Conservation (phyloP, 768 basidiomycete genomes). For the Termitomyces sp. region DNA sequence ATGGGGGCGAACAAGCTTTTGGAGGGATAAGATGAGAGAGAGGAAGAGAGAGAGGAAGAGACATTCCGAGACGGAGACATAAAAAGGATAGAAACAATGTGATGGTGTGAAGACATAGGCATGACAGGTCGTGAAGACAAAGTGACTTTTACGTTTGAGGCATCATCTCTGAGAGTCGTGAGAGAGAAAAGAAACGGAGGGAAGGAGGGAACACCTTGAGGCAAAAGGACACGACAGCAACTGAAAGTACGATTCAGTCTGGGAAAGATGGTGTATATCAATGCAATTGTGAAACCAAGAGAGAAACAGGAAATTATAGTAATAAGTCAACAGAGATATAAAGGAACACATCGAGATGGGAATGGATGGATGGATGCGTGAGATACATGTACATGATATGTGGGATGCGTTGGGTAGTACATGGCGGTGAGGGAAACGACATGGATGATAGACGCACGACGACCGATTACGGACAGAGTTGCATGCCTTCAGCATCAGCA, state of each 20-base stretch:
- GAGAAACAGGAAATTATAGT: constrained; percentile 15
- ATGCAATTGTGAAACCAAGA: constrained; percentile 15
- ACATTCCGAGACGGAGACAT: constrained; percentile 3
- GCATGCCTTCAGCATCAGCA: constrained; percentile 41
- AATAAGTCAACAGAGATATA: constrained; percentile 18
- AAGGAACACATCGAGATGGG: constrained; percentile 17
- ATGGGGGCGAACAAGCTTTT: constrained; percentile 4
- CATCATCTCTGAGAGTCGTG: constrained; percentile 6
- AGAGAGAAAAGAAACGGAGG: constrained; percentile 10
- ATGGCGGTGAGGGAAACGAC: constrained; percentile 14
- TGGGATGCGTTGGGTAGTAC: constrained; percentile 15
- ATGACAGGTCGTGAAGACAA: constrained; percentile 9
- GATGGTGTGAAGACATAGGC: constrained; percentile 16
- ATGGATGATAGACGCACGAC: constrained; percentile 18
- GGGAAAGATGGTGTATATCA: constrained; percentile 14
- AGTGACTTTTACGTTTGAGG: constrained; percentile 16
- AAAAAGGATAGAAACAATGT: constrained; percentile 8
- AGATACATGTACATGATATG: constrained; percentile 1
- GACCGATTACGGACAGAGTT: constrained; percentile 36
- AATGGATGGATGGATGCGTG: constrained; percentile 8
- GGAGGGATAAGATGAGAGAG: constrained; percentile 18
- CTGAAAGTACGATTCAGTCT: constrained; percentile 17
- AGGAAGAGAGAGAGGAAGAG: constrained; percentile 18
- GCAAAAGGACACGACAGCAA: constrained; percentile 33
- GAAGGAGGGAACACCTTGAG: constrained; percentile 7